Percentiles rank a stretch among this genome's conserved stretches.
phyloP scores from a whole-genome alignment of 352 stramenopile species.

The Pythium phragmiticola region DNA sequence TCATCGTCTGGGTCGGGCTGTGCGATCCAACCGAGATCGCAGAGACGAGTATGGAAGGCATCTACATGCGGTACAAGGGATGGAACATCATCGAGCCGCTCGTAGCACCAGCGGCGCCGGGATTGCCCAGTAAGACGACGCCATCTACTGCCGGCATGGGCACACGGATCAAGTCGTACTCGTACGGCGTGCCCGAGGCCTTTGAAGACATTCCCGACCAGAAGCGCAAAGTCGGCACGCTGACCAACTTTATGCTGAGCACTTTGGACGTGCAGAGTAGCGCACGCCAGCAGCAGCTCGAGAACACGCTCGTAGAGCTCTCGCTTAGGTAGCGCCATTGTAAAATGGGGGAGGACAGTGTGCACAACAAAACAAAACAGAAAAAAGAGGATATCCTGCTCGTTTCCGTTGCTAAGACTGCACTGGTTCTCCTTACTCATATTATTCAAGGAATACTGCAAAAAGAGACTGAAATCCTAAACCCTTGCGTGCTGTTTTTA shows the following conservation, averaged over 20 bases:
- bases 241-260: slow-evolving; percentile 26
- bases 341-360: no score
- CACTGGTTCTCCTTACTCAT: no score
- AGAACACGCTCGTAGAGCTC: slow-evolving; percentile 19
- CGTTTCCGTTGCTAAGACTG: no score
- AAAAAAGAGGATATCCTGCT: no score
- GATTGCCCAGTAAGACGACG: background rate
- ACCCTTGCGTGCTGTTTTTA: no score
- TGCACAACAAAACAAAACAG: no score
- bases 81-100: slow-evolving; percentile 18
- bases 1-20: slow-evolving; percentile 19
- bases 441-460: no score
- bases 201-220: slow-evolving; percentile 21
- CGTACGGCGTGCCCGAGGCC: slow-evolving; percentile 10
- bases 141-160: background rate
- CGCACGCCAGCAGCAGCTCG: slow-evolving; percentile 15
- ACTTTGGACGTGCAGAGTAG: slow-evolving; percentile 14
- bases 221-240: slow-evolving; percentile 23
- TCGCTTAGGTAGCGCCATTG: background rate
- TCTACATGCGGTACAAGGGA: slow-evolving; percentile 18
- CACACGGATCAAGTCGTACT: slow-evolving; percentile 19
- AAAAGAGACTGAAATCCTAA: no score
- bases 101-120: background rate
- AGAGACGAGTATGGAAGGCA: slow-evolving; percentile 24
- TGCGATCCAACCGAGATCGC: slow-evolving; percentile 20